A percentile compares a stretch with the other conserved stretches of the same genome.
Evolutionary conservation across 208 protist genomes (phyloP).

Genomic region (Wallacemonas collosoma): DNA sequence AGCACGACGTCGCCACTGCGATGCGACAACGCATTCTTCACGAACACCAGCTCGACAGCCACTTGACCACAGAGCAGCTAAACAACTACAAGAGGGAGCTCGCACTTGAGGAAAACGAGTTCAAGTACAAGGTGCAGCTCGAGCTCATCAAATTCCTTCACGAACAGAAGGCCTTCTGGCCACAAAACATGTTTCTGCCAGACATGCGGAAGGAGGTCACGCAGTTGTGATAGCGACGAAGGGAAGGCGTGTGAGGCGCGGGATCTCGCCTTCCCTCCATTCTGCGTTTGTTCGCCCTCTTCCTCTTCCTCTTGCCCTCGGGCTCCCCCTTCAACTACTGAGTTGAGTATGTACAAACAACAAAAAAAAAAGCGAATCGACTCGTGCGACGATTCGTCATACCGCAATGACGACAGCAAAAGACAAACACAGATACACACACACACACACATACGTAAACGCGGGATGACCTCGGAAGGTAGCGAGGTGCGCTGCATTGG

Average conservation of each 20-base stretch:
- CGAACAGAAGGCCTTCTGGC: conserved; percentile 76
- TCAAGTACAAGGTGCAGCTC: conserved; percentile 73
- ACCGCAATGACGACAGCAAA: not conserved
- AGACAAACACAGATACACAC: not conserved
- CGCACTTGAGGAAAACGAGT: conserved; percentile 35
- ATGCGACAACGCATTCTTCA: conserved; percentile 42
- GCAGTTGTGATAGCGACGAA: not conserved
- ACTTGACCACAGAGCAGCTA: conserved; percentile 33
- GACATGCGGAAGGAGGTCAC: conserved; percentile 48
- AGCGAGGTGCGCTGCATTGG: too few species aligned
- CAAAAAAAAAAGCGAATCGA: not conserved
- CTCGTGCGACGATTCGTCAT: too few species aligned
- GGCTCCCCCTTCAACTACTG: not conserved
- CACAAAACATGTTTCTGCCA: conserved; percentile 82
- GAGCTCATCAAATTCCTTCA: conserved; percentile 87
- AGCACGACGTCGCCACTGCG: conserved; percentile 51
- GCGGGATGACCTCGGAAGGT: not conserved
- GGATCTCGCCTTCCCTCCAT: too few species aligned
- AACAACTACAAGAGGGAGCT: conserved; percentile 47
- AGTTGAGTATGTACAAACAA: not conserved
- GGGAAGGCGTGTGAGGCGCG: too few species aligned
- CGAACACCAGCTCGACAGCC: conserved; percentile 26
- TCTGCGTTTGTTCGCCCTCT: too few species aligned
- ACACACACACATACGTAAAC: conserved; percentile 17
- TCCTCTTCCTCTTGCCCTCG: not conserved